Percentiles rank a stretch among this genome's conserved stretches.
These are phyloP conservation scores for Cladosporium sp. DNA, from an alignment of 2,329 filamentous ascomycete species.

Conservation along the genomic window DNA sequence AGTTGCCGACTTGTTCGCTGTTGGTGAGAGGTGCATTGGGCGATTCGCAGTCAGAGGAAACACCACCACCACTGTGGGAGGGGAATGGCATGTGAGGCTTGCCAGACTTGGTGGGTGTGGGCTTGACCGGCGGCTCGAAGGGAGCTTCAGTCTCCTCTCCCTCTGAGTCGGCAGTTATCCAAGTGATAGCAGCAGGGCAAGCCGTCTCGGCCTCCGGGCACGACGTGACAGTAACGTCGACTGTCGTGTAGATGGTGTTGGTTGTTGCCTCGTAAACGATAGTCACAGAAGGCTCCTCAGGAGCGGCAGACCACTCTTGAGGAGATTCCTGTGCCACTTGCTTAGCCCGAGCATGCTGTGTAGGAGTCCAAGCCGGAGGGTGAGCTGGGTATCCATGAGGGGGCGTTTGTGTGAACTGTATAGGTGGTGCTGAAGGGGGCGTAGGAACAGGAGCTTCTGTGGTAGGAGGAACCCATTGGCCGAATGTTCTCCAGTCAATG, in stretches of 20 bases:
- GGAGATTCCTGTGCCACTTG: slow-evolving; percentile 9
- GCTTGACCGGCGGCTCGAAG: slow-evolving; percentile 4
- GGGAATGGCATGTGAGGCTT: slow-evolving; percentile 4
- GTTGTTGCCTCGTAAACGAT: slow-evolving; percentile 14
- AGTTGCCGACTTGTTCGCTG: slow-evolving; percentile 23
- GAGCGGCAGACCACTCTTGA: not conserved
- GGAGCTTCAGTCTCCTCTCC: slow-evolving; percentile 4
- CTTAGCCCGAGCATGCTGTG: slow-evolving; percentile 4
- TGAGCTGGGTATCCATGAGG: slow-evolving; percentile 6
- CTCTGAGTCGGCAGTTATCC: not conserved
- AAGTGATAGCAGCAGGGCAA: slow-evolving; percentile 8
- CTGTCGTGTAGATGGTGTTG: slow-evolving; percentile 13
- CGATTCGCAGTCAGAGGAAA: slow-evolving; percentile 11
- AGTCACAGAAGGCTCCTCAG: slow-evolving; percentile 1
- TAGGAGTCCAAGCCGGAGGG: slow-evolving; percentile 5
- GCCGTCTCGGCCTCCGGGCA: slow-evolving; percentile 11
- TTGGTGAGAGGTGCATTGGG: slow-evolving; percentile 20
- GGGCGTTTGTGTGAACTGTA: slow-evolving; percentile 9
- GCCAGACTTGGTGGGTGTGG: not conserved
- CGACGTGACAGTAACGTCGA: slow-evolving; percentile 14
- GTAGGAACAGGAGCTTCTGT: not conserved
- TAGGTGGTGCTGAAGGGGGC: slow-evolving; percentile 1
- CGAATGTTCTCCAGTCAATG: slow-evolving; percentile 13
- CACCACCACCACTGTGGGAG: not conserved
- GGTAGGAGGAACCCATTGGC: slow-evolving; percentile 8